phyloP scores from a whole-genome alignment of 805 yeast genomes.

The Lipomyces orientalis region DNA sequence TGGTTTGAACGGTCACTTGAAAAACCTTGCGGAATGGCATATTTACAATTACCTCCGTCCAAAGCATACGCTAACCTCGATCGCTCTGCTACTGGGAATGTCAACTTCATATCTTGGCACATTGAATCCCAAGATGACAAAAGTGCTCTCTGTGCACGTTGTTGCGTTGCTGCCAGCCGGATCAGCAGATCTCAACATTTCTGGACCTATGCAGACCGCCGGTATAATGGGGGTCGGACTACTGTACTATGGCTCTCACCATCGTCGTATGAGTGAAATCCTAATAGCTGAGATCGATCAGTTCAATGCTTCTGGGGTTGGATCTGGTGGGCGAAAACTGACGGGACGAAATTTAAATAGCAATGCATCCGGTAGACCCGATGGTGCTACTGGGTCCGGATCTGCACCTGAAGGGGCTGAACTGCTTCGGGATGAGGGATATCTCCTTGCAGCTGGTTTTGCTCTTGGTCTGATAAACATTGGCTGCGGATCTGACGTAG shows the following conservation, averaged over 20 bases:
- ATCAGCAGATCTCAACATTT: constrained; percentile 85
- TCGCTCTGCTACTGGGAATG: constrained; percentile 89
- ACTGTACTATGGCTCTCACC: constrained; percentile 75
- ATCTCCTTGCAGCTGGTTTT: constrained; percentile 85
- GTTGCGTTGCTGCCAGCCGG: constrained; percentile 90
- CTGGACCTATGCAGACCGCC: constrained; percentile 83
- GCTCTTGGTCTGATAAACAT: constrained; percentile 83
- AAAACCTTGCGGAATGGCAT: constrained; percentile 90
- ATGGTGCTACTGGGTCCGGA: constrained; percentile 49
- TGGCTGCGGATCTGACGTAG: constrained; percentile 70
- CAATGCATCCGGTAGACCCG: constrained; percentile 12
- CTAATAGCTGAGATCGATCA: constrained; percentile 65
- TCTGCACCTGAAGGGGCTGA: constrained; percentile 7
- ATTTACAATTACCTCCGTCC: constrained; percentile 91
- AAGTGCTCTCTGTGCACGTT: constrained; percentile 90
- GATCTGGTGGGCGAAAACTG: not conserved
- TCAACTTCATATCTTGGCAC: constrained; percentile 84
- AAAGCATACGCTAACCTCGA: constrained; percentile 80
- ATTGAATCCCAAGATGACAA: constrained; percentile 84
- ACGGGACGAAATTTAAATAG: not conserved
- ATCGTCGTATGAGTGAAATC: constrained; percentile 83
- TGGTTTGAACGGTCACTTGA: constrained; percentile 89
- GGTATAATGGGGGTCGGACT: constrained; percentile 91
- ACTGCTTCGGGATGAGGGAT: constrained; percentile 63
- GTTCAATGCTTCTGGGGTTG: constrained; percentile 29